A percentile compares a stretch with the other conserved stretches of the same genome.
These are phyloP conservation scores for Plectosphaerella cucumerina DNA, from an alignment of 2,329 filamentous ascomycete species.

Conservation along the genomic window DNA sequence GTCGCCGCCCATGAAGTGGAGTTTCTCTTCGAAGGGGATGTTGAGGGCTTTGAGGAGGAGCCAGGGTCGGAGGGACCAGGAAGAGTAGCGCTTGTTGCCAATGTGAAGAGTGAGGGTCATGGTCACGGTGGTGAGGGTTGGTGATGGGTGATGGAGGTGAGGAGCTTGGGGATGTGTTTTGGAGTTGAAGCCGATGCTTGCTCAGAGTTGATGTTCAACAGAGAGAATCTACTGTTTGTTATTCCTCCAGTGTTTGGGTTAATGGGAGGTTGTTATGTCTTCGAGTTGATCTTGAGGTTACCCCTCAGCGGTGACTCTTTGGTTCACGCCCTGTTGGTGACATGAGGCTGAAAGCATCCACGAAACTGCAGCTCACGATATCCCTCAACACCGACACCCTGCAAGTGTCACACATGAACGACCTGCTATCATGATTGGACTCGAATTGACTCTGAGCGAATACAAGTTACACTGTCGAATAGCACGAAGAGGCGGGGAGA, in stretches of 20 bases:
- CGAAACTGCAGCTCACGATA: too few relatives aligned
- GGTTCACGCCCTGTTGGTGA: constrained; percentile 3
- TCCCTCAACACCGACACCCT: too few relatives aligned
- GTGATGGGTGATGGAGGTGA: neutral
- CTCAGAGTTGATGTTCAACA: neutral
- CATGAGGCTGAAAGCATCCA: too few relatives aligned
- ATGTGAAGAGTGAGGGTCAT: constrained; percentile 37
- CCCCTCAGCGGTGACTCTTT: constrained; percentile 7
- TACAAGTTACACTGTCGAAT: too few relatives aligned
- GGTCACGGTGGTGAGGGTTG: neutral
- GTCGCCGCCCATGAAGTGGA: constrained; percentile 26
- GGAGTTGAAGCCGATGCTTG: neutral
- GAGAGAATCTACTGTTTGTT: too few relatives aligned
- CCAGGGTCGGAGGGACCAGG: constrained; percentile 42
- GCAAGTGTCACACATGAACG: too few relatives aligned
- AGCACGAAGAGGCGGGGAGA: too few relatives aligned
- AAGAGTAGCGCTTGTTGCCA: constrained; percentile 40
- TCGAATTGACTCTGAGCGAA: too few relatives aligned
- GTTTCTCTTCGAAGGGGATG: constrained; percentile 36
- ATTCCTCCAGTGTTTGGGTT: too few relatives aligned
- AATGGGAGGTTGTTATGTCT: too few relatives aligned
- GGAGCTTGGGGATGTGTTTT: neutral
- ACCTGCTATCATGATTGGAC: too few relatives aligned
- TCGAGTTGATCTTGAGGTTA: too few relatives aligned
- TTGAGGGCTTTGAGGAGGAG: constrained; percentile 37